Evolutionary conservation across 2,329 filamentous ascomycete species (phyloP).

Genomic region (Hymenoscyphus repandus): DNA sequence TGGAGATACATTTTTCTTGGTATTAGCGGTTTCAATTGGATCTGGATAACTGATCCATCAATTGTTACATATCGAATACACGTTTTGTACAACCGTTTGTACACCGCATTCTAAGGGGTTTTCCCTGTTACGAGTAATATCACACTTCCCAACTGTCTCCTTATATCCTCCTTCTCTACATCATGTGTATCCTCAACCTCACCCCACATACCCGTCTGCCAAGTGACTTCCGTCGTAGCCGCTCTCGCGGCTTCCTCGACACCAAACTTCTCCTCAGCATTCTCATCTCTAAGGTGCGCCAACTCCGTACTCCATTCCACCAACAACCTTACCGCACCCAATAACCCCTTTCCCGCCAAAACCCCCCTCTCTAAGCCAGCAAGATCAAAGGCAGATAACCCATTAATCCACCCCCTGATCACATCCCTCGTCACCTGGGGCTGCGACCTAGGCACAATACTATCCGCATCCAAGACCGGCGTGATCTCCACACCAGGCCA

Average conservation of each 20-base stretch:
- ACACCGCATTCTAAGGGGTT: conserved; percentile 7
- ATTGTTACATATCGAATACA: background rate
- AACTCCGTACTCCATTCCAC: conserved; percentile 83
- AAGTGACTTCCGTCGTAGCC: conserved; percentile 77
- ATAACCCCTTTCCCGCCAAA: conserved; percentile 79
- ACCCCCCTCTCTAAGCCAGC: conserved; percentile 80
- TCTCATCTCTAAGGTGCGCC: conserved; percentile 40
- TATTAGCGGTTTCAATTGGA: no score
- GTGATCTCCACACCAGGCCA: conserved; percentile 80
- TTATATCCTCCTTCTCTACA: conserved; percentile 85
- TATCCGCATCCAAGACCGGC: conserved; percentile 74
- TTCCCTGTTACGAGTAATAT: conserved; percentile 69
- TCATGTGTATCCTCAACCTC: conserved; percentile 97
- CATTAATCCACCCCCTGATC: conserved; percentile 70
- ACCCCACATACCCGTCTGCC: conserved; percentile 89
- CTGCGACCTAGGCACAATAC: conserved; percentile 72
- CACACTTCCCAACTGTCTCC: conserved; percentile 82
- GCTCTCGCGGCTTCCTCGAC: conserved; percentile 77
- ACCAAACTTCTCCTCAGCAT: conserved; percentile 51
- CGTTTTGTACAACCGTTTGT: background rate
- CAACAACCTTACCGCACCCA: conserved; percentile 71
- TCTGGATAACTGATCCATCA: no score
- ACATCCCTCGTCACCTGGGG: conserved; percentile 68
- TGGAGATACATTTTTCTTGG: no score
- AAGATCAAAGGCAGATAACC: conserved; percentile 72